Base-by-base conservation (phyloP, 345 rosid genomes). In the Populus nigra region DNA sequence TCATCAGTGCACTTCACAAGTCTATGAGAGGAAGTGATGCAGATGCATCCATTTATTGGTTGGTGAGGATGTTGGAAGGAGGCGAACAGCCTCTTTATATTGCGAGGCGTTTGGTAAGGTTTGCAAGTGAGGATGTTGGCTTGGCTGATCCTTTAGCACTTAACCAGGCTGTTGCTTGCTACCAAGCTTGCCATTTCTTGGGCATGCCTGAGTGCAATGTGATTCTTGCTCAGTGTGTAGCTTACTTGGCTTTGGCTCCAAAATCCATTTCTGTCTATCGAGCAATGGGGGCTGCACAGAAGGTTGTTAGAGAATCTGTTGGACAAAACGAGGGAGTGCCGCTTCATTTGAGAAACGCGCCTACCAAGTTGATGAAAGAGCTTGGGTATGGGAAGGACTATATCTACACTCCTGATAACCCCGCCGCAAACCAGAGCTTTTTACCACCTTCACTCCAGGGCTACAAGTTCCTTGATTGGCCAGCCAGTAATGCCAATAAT, bases 281-380 rank as follows among this genome's bases (percentile, higher is more conserved):
- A 82, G 98, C 97, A 10, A 79, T 93, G 9, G 89, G 38, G 80
- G 79, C 92, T 75, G 98, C 98, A 49, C 87, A 80, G 83, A 89
- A 90, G 79, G 90, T 79, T 3, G 91, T 93, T 38, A 84, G 82
- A 83, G 93, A 92, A 71, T 90, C 93, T 0, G 86, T 82, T n/a
- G 94, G 98, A 73, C 93, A 89, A 83, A 93, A 91, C 5, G 93
- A 93, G 81, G 91, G 93, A 7, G 98, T 92, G 78, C 97, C 98
- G 0, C 87, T 93, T 55, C 98, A 93, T 80, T 78, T 93, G 75
- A 89, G 97, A 83, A 93, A 93, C 62, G 97, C 95, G 4, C 92
- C 97, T 17, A 92, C 98, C 5, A 93, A 85, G 85, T 80, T 93
- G 27, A 92, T 93, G 97, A 88, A 89, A 86, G 91, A 92, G 31